Conservation (phyloP, 768 basidiomycete species). For the Calocera viscosa region DNA sequence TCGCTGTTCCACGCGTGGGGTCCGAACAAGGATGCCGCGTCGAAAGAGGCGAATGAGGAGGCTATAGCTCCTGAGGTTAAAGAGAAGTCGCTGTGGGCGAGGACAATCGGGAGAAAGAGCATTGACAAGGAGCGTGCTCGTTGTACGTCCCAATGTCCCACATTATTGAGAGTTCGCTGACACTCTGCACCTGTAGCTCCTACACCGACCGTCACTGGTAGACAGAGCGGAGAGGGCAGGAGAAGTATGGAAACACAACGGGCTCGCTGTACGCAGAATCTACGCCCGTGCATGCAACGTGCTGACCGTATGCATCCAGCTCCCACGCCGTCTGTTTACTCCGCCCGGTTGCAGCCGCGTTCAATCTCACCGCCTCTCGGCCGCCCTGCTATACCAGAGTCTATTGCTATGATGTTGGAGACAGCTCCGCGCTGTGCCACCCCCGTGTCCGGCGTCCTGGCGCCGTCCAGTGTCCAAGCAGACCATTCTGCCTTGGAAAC, state of each 20-base stretch:
- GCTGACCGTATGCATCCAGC: neutral
- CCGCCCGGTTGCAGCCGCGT: neutral
- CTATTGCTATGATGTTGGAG: neutral
- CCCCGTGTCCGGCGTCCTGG: neutral
- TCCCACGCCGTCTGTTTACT: neutral
- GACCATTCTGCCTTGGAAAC: neutral
- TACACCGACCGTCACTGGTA: neutral
- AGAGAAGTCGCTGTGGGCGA: neutral
- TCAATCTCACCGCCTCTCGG: neutral
- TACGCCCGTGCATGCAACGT: neutral
- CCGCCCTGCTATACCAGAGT: neutral
- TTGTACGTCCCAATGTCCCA: neutral
- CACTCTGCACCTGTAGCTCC: neutral
- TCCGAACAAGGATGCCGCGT: neutral
- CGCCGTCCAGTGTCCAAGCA: neutral
- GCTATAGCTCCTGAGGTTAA: neutral
- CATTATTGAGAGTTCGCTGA: neutral
- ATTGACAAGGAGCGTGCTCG: neutral
- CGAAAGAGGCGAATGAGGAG: neutral
- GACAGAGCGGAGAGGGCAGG: neutral
- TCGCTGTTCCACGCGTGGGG: conserved; percentile 2
- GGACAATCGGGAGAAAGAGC: neutral
- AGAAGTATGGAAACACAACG: neutral
- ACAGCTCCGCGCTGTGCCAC: neutral
- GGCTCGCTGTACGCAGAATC: neutral